Conservation (phyloP, 2,329 filamentous ascomycete genomes). For the Aspergillus felis region DNA sequence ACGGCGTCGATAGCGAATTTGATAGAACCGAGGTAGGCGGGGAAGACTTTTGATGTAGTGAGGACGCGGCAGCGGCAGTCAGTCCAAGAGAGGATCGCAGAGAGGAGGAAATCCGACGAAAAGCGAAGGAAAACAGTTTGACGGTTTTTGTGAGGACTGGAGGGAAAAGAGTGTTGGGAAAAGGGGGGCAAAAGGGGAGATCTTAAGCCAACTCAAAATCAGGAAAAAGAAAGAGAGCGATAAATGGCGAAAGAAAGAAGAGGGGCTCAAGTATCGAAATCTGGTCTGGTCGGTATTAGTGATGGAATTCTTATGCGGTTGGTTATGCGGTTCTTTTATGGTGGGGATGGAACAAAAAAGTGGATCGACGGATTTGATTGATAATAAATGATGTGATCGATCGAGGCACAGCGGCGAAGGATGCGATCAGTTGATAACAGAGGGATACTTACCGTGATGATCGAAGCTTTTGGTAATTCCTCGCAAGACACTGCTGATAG, state of each 20-base stretch:
- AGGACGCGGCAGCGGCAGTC: constrained; percentile 68
- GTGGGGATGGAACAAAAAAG: neutral
- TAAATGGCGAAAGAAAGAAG: constrained; percentile 11
- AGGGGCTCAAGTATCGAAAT: constrained; percentile 9
- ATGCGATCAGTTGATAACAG: neutral
- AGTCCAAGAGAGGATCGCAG: constrained; percentile 70
- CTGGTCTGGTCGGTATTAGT: neutral
- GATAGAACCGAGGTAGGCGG: constrained; percentile 34
- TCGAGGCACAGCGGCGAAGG: neutral
- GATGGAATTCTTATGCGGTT: neutral
- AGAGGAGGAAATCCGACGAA: constrained; percentile 62
- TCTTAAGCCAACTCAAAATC: constrained; percentile 6
- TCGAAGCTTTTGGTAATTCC: neutral
- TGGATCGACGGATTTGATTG: neutral
- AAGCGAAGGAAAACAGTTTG: constrained; percentile 89
- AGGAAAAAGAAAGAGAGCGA: constrained; percentile 9
- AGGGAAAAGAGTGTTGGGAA: constrained; percentile 10
- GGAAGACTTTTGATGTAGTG: constrained; percentile 59
- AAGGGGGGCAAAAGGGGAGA: constrained; percentile 14
- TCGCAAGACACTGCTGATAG: neutral
- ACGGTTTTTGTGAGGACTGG: constrained; percentile 44
- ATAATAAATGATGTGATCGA: neutral
- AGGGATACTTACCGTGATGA: neutral
- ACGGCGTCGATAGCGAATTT: constrained; percentile 34
- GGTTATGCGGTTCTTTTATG: neutral